Evolutionary conservation across 768 basidiomycete species (phyloP).

Genomic region (Rubroboletus pulcherrimus): DNA sequence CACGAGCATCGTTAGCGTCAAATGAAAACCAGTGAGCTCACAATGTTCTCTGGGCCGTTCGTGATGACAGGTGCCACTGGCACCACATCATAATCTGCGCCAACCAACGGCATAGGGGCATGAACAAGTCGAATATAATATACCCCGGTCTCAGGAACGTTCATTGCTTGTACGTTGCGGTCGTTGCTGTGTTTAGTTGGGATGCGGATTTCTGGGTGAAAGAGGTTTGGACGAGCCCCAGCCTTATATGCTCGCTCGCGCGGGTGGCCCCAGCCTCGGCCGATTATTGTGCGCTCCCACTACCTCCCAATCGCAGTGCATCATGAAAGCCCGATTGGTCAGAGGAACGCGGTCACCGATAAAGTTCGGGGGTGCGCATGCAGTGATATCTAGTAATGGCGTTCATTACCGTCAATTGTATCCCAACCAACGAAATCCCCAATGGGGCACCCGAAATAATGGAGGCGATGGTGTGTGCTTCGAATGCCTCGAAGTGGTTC

Average conservation of each 20-base stretch:
- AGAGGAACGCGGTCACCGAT: not conserved
- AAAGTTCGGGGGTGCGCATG: not conserved
- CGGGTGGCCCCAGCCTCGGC: not conserved
- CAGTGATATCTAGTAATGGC: not conserved
- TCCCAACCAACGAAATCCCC: not conserved
- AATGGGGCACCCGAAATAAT: not conserved
- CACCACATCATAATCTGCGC: not conserved
- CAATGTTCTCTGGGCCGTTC: not conserved
- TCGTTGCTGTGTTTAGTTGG: not conserved
- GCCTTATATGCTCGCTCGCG: not conserved
- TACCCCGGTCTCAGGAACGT: too few species aligned
- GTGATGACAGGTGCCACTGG: not conserved
- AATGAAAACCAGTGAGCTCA: not conserved
- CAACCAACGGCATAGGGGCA: not conserved
- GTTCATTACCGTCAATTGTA: not conserved
- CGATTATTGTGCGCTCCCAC: not conserved
- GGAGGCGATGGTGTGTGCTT: not conserved
- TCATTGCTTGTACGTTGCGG: not conserved
- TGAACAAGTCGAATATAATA: not conserved
- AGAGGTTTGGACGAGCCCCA: not conserved
- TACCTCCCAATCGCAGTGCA: not conserved
- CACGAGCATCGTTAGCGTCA: not conserved
- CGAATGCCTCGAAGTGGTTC: not conserved
- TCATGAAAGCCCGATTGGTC: not conserved
- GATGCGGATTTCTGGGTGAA: not conserved